phyloP scores from a whole-genome alignment of 2,329 filamentous ascomycete genomes.

The Alternaria postmessia region DNA sequence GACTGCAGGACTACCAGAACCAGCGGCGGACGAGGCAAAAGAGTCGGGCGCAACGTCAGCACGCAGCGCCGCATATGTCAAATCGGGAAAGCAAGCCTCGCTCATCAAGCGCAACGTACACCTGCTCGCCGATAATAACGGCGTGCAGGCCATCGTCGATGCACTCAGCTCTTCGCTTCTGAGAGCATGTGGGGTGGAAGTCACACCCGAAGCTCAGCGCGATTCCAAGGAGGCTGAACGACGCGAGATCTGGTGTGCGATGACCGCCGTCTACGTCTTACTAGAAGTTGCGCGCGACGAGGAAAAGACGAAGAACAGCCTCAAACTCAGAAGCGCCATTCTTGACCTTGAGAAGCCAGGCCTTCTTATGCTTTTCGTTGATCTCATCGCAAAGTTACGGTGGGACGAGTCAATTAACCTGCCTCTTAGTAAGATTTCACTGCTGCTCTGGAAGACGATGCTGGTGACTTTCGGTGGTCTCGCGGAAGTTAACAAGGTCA shows the following conservation, averaged over 20 bases:
- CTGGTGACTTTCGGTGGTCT: conserved; percentile 85
- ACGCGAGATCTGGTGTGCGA: conserved; percentile 58
- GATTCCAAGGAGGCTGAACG: conserved; percentile 50
- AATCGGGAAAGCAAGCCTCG: conserved; percentile 53
- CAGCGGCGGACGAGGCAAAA: conserved; percentile 12
- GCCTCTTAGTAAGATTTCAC: conserved; percentile 66
- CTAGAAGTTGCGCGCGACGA: conserved; percentile 55
- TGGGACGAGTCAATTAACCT: conserved; percentile 67
- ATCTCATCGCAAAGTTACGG: conserved; percentile 62
- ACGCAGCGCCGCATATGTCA: conserved; percentile 30
- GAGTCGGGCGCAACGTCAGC: conserved; percentile 12
- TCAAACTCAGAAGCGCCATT: conserved; percentile 58
- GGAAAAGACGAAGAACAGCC: conserved; percentile 54
- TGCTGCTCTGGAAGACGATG: conserved; percentile 92
- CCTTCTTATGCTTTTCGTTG: conserved; percentile 75
- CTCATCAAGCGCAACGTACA: conserved; percentile 57
- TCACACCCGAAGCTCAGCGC: conserved; percentile 32
- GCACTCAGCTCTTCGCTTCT: conserved; percentile 47
- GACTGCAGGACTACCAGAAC: conserved; percentile 54
- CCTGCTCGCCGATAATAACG: conserved; percentile 52
- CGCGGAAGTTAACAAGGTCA: conserved; percentile 75
- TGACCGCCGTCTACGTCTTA: conserved; percentile 60
- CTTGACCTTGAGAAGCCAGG: conserved; percentile 60
- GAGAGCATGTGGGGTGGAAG: conserved; percentile 41
- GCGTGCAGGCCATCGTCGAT: conserved; percentile 52